These are phyloP conservation scores for Leptographium radiaticola DNA, from an alignment of 2,329 filamentous ascomycete species.

Conservation along the genomic window DNA sequence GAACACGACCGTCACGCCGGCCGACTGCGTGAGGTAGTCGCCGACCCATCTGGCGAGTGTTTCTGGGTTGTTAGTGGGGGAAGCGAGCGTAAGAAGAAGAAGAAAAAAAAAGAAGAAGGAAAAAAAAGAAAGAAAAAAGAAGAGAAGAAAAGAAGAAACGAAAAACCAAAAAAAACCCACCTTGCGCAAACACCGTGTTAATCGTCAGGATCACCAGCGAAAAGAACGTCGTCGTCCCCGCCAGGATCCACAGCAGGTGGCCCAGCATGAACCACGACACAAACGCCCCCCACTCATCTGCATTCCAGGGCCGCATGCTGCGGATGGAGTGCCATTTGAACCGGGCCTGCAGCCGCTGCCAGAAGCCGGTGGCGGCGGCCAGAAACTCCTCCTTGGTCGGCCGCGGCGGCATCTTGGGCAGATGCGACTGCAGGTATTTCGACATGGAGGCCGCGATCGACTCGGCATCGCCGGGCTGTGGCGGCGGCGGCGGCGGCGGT, in stretches of 20 bases:
- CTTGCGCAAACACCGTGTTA: constrained; percentile 93
- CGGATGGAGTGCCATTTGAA: constrained; percentile 98
- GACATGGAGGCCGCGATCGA: constrained; percentile 39
- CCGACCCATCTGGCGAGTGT: constrained; percentile 86
- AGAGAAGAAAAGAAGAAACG: background rate
- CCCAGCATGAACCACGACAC: constrained; percentile 91
- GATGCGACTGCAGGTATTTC: constrained; percentile 43
- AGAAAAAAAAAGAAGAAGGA: background rate
- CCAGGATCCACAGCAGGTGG: constrained; percentile 88
- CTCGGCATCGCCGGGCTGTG: constrained; percentile 19
- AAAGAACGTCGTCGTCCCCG: constrained; percentile 95
- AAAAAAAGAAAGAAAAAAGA: background rate
- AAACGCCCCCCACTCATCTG: constrained; percentile 91
- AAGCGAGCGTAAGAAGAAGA: too few relatives aligned
- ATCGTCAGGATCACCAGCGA: constrained; percentile 81
- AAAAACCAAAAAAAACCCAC: constrained; percentile 27
- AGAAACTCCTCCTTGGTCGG: constrained; percentile 90
- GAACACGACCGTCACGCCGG: constrained; percentile 86
- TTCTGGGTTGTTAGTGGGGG: constrained; percentile 37
- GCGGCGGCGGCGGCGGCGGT: constrained; percentile 6
- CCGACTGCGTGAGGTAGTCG: constrained; percentile 88
- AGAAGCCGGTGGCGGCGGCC: constrained; percentile 83
- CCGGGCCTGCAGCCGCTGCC: constrained; percentile 75
- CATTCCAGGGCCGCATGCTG: constrained; percentile 86
- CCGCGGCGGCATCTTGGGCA: constrained; percentile 65